These are phyloP conservation scores for Schizosaccharomyces octosporus DNA, from an alignment of 805 yeast species.

Conservation along the genomic window DNA sequence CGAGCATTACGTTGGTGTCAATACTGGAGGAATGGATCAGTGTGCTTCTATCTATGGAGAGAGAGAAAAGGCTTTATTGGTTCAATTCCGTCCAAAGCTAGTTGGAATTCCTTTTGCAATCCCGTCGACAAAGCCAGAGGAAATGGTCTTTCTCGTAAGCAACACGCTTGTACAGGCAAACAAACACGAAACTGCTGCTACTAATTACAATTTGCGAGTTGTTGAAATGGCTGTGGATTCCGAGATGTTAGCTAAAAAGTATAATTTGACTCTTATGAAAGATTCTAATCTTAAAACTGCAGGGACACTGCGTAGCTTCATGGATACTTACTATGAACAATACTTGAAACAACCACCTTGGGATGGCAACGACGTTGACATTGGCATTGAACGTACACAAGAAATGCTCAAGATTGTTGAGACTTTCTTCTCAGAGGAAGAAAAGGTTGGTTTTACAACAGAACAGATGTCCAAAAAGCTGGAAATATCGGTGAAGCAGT, in stretches of 20 bases:
- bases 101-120: conserved; percentile 29
- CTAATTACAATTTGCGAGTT: conserved; percentile 43
- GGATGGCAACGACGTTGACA: neutral
- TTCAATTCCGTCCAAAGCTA: conserved; percentile 36
- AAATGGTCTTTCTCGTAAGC: conserved; percentile 32
- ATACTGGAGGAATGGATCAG: conserved; percentile 64
- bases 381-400: neutral
- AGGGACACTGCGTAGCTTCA: neutral
- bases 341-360: neutral
- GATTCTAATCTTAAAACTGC: neutral
- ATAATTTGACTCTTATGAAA: neutral
- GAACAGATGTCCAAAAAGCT: conserved; percentile 24
- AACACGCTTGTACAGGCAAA: conserved; percentile 38
- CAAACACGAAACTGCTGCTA: conserved; percentile 46
- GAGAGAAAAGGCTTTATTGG: conserved; percentile 29
- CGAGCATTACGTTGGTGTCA: conserved; percentile 50
- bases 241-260: conserved; percentile 17
- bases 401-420: conserved; percentile 23
- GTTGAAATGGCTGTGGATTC: conserved; percentile 53
- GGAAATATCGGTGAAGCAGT: conserved; percentile 20
- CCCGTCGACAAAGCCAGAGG: conserved; percentile 14
- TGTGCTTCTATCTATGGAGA: conserved; percentile 46
- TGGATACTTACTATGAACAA: neutral
- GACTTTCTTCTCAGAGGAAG: conserved; percentile 12
- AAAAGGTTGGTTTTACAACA: conserved; percentile 22